A percentile compares a stretch with the other conserved stretches of the same genome.
phyloP scores from a whole-genome alignment of 495 filamentous ascomycete species.

The Podospora bellae-mahoneyi region DNA sequence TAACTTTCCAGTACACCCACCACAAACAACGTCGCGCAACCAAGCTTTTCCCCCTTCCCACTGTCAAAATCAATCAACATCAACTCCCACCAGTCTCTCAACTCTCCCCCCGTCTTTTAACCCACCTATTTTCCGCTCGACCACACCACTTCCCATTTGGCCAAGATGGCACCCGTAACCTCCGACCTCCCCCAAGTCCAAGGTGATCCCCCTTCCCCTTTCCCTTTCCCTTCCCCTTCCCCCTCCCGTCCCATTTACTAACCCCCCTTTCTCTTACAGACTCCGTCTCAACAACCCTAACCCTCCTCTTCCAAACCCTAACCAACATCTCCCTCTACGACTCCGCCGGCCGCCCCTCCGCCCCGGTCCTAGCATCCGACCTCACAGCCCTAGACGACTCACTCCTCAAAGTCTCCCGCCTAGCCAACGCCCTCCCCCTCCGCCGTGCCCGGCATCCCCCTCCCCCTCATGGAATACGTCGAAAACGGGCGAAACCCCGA shows the following conservation, averaged over 20 bases:
- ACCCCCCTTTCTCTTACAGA: constrained; percentile 33
- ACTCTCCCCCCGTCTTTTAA: not conserved
- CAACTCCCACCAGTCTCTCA: not conserved
- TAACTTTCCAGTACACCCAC: not conserved
- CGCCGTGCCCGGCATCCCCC: constrained; percentile 59
- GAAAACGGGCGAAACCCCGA: constrained; percentile 92
- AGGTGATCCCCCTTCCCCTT: constrained; percentile 39
- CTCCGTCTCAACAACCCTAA: constrained; percentile 41
- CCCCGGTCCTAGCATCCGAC: constrained; percentile 10
- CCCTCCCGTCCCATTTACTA: constrained; percentile 19
- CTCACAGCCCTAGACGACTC: constrained; percentile 12
- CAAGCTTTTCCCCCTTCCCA: not conserved
- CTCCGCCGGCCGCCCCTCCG: constrained; percentile 1
- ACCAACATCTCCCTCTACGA: constrained; percentile 12
- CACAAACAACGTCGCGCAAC: not conserved
- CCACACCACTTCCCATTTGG: not conserved
- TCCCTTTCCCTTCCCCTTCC: not conserved
- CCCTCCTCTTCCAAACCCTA: not conserved
- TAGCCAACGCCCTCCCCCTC: constrained; percentile 60
- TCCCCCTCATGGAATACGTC: constrained; percentile 91
- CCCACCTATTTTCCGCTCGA: not conserved
- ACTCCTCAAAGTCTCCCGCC: constrained; percentile 29
- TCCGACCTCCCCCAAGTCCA: constrained; percentile 46
- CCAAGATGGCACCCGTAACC: constrained; percentile 47
- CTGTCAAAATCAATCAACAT: not conserved